Evolutionary conservation across 768 basidiomycete species (phyloP), one percentile per base, ranked within the genome.

Genomic region (Krasilnikovozyma curviuscula): DNA sequence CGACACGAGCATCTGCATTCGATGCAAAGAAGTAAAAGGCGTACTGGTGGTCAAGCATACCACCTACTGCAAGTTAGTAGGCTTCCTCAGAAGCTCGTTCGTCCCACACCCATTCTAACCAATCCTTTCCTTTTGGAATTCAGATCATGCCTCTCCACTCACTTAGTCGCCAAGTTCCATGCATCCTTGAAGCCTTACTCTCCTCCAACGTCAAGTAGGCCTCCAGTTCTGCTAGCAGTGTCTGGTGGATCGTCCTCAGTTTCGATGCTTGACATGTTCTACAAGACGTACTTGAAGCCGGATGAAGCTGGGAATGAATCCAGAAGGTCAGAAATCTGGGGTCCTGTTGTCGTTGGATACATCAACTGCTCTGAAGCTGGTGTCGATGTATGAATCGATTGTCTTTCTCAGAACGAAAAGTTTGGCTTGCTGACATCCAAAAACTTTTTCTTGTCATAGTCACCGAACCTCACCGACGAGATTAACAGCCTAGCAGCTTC

Each of bases 21-120:
- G 50, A 10, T 52, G 50, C 33, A 52, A 52, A 35, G 46, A 42
- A n/a, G 13, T 31, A 10, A 46, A 46, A 34, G 50, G 50, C 3
- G 27, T 47, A 6, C 45, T 52, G 9, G 50, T 40, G 29, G 25
- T 52, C 25, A 25, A 40, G 18, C 50, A 52, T 29, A 19, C 24
- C 4, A 38, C 45, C 3, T 52, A 52, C 32, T 52, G 50, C 50
- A 46, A 27, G 50, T 52, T 21, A 28, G 50, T 40, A 41, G 10
- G 18, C 10, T 12, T 12, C 24, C 18, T 33, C 31, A 19, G 40
- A 31, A 48, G 6, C 38, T 7, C 29, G 3, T 30, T 19, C 19
- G 12, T 18, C 42, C 5, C 13, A 32, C n/a, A 5, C 12, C 9
- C 9, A n/a, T 5, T 30, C 8, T 38, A 25, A 14, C 19, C 16